phyloP scores from a whole-genome alignment of 257 asterid species.

The Cinchona pubescens region DNA sequence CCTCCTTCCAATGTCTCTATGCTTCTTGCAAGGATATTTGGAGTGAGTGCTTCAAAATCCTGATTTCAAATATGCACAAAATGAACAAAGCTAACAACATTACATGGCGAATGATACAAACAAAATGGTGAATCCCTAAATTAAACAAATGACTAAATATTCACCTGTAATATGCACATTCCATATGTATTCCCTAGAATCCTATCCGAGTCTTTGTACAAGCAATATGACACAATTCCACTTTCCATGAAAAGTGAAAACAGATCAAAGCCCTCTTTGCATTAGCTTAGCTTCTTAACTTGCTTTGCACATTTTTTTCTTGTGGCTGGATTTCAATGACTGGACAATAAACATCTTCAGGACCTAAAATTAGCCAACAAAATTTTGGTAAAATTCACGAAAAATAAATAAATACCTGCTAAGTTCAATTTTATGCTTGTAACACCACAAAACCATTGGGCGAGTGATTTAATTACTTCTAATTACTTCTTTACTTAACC shows the following conservation, averaged over 20 bases:
- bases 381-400: too few relatives aligned
- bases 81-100: not conserved
- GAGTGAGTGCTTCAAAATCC: slow-evolving; percentile 13
- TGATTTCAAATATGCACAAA: not conserved
- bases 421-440: slow-evolving; percentile 72
- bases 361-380: not conserved
- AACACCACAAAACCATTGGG: slow-evolving; percentile 82
- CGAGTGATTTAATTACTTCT: too few relatives aligned
- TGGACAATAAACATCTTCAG: not conserved
- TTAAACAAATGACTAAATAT: not conserved
- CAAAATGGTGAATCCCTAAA: not conserved
- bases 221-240: slow-evolving; percentile 60
- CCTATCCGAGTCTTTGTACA: slow-evolving; percentile 73
- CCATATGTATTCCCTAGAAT: slow-evolving; percentile 83
- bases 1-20: slow-evolving; percentile 15
- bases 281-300: slow-evolving; percentile 49
- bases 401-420: slow-evolving; percentile 50
- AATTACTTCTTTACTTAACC: slow-evolving; percentile 54
- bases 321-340: slow-evolving; percentile 40
- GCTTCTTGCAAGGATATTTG: slow-evolving; percentile 8
- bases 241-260: slow-evolving; percentile 64
- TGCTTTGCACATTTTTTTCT: slow-evolving; percentile 69
- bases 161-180: slow-evolving; percentile 86
- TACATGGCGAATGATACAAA: not conserved
- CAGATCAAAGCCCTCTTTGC: slow-evolving; percentile 59